Conservation (phyloP, 495 filamentous ascomycete genomes). For the Daldinia childiae region DNA sequence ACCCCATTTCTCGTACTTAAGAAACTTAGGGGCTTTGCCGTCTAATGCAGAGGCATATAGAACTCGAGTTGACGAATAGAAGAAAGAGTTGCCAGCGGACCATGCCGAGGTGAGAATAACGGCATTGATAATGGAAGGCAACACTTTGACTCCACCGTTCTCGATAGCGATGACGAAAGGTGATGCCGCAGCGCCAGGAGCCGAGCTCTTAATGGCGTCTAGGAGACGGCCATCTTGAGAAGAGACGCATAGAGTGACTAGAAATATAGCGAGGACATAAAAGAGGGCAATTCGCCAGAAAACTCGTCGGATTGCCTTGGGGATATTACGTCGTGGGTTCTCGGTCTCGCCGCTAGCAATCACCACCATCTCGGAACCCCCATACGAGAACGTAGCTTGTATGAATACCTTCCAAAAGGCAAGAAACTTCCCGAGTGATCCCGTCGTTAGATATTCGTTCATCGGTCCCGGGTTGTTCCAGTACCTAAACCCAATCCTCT, state of each 20-base stretch:
- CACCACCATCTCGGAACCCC: conserved; percentile 65
- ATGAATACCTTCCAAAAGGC: conserved; percentile 70
- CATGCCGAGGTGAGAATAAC: conserved; percentile 72
- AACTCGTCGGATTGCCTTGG: conserved; percentile 72
- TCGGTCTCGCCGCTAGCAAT: conserved; percentile 79
- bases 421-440: conserved; percentile 63
- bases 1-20: conserved; percentile 63
- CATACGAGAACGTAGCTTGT: conserved; percentile 67
- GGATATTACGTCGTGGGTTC: conserved; percentile 76
- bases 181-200: conserved; percentile 63
- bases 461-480: conserved; percentile 78
- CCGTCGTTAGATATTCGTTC: conserved; percentile 64
- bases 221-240: conserved; percentile 62
- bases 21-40: conserved; percentile 65
- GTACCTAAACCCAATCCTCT: conserved; percentile 69
- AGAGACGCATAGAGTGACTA: conserved; percentile 70
- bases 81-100: conserved; percentile 74
- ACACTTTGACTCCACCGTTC: conserved; percentile 67
- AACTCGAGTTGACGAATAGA: conserved; percentile 74
- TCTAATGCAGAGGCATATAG: conserved; percentile 67
- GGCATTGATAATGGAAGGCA: conserved; percentile 76
- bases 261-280: conserved; percentile 74
- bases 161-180: conserved; percentile 69
- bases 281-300: conserved; percentile 77
- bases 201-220: conserved; percentile 55